Percentiles rank a stretch among this genome's conserved stretches.
Conservation (phyloP, 78 protist species). For the Isochrysis galbana region DNA sequence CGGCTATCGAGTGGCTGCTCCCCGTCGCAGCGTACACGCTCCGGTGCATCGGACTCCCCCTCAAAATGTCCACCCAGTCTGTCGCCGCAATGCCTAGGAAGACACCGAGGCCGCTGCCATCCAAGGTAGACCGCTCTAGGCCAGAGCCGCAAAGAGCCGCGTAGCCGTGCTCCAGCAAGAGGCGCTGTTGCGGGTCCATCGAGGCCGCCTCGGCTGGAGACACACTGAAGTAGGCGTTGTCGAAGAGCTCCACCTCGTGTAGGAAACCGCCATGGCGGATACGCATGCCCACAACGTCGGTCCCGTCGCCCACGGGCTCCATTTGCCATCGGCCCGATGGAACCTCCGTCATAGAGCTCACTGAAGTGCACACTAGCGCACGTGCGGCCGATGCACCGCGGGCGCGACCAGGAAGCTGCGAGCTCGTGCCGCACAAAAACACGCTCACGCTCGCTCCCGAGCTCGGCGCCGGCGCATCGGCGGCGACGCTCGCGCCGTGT, state of each 20-base stretch:
- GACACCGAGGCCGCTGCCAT: not conserved
- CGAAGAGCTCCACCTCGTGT: not conserved
- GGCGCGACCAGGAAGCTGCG: not conserved
- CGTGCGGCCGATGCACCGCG: not conserved
- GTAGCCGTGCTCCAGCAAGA: not conserved
- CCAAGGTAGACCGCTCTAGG: not conserved
- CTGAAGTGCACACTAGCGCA: not conserved
- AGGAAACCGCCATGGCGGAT: not conserved
- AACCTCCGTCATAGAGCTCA: not conserved
- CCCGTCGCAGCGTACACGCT: not conserved
- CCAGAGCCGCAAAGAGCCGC: not conserved
- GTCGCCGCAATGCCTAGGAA: not conserved
- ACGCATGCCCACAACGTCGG: not conserved
- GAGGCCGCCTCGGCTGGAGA: not conserved
- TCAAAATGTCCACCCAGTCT: not conserved
- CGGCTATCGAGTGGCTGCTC: slow-evolving; percentile 2
- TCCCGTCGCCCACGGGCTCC: not conserved
- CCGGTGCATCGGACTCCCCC: not conserved
- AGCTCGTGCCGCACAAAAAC: not conserved
- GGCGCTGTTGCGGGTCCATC: slow-evolving; percentile 35
- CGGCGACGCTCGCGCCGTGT: no score
- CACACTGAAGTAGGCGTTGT: not conserved
- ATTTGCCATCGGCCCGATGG: not conserved
- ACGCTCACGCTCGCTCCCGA: not conserved
- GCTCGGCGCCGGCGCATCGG: slow-evolving; percentile 4